Base-by-base conservation (phyloP, 345 rosid genomes). In the Syzygium oleosum region DNA sequence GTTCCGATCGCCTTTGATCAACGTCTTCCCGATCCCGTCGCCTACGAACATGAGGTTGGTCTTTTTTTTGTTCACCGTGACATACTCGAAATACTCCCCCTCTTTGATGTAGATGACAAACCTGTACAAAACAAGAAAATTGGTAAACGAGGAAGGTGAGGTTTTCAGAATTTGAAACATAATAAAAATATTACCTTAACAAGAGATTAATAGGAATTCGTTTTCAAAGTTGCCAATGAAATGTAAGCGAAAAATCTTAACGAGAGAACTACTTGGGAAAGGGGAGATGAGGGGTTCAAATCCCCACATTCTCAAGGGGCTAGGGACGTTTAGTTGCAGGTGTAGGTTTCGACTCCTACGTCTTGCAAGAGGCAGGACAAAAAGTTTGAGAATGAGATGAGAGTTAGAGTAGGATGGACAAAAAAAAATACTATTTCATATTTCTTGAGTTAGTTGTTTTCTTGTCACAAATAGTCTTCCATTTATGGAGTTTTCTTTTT, bases 11-110 rank as follows among this genome's bases (percentile, higher is more conserved):
- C 89, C 91, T 6, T 86, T 83, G 21, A 89, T 65, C 1, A 88
- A 52, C 12, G 92, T 91, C 90, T 77, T 85, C 15, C 87, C 87
- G 46, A 89, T 89, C n/a, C 92, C 91, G 41, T 91, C 91, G 6
- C 92, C 92, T 31, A 89, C 51, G 51, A 91, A 87, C 91, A 89
- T 89, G 25, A 89, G 55, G 54, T 86, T 88, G 52, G 59, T 85
- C 90, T 87, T 68, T 13, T 61, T 54, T 49, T n/a, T 85, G 3
- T n/a, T 78, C 5, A 88, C 89, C 49, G 85, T 86, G 46, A 91
- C 87, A 41, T 89, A 85, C 84, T 91, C 92, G 1, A 54, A 31
- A 52, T 89, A 91, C 27, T 61, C 41, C 34, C 92, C 92, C 12
- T 79, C 88, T 13, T 63, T 85, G 9, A 91, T 86, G 84, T 85